Evolutionary conservation across 1,139 yeast species (phyloP), one percentile per base, ranked within the genome.

Genomic region (Blastobotrys proliferans): DNA sequence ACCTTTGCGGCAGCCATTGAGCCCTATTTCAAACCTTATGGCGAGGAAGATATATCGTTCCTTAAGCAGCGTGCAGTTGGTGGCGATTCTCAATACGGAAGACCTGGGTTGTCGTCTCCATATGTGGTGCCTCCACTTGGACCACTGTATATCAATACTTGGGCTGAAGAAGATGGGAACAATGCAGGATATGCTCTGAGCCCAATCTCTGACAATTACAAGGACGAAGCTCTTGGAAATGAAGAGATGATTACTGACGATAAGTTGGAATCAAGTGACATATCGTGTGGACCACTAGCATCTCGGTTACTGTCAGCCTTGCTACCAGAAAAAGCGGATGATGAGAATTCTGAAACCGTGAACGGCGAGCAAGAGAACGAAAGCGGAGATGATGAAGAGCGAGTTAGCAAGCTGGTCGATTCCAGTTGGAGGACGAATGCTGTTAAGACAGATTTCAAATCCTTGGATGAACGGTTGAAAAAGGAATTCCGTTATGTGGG

Each of bases 281-380:
- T 90, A 1, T 83, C 95, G 0, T 84, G 95, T 61, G 99, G 99
- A 0, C 98, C 99, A 0, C 70, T 92, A 33, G 84, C 95, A 0
- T 81, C 92, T 24, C 74, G 99, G 47, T 69, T 94, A 38, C 63
- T 94, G 41, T 79, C 95, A 4, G 97, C 97, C 0, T 72, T 92
- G 19, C 61, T 84, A 47, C 75, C 76, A 50, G 77, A 76, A 29
- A 77, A 76, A 32, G 46, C 28, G n/a, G 44, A 39, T 19, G 26
- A 29, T 11, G 42, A 41, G 9, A 29, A 17, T 27, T n/a, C n/a
- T n/a, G n/a, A n/a, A n/a, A n/a, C n/a, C n/a, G n/a, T n/a, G n/a
- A 32, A 27, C 35, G 27, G 40, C 24, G 36, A 18, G 14, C 14
- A 35, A 18, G 38, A 35, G 20, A 30, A 35, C 10, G 31, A 28